These are phyloP conservation scores for Paramecium sexaurelia DNA, from an alignment of 73 alveolate species.

Conservation along the genomic window DNA sequence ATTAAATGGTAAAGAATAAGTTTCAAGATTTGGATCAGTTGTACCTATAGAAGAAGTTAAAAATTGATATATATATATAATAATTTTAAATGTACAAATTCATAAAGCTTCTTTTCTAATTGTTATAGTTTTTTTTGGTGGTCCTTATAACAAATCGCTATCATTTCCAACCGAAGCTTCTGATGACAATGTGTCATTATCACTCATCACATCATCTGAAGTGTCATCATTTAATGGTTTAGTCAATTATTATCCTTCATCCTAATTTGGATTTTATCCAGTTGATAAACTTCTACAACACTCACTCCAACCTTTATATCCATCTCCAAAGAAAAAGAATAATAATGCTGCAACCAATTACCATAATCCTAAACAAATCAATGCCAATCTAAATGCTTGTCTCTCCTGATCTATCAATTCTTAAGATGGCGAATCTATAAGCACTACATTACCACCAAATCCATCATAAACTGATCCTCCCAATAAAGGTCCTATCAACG, in stretches of 20 bases:
- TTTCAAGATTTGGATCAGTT: conserved; percentile 16
- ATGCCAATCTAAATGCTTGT: neutral
- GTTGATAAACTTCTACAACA: neutral
- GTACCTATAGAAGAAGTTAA: neutral
- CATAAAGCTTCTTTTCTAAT: conserved; percentile 43
- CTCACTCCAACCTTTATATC: conserved; percentile 50
- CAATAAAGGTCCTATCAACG: conserved; percentile 7
- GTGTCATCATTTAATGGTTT: conserved; percentile 12
- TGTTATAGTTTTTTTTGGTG: conserved; percentile 3
- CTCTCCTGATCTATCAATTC: neutral
- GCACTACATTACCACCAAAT: conserved; percentile 49
- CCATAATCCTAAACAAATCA: conserved; percentile 32
- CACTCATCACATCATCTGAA: conserved; percentile 44
- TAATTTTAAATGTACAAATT: neutral
- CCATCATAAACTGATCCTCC: conserved; percentile 50
- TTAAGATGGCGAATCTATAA: neutral
- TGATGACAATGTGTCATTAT: neutral
- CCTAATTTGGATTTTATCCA: neutral
- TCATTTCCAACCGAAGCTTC: conserved; percentile 23
- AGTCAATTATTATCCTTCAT: neutral
- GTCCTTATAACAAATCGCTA: neutral
- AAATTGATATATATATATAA: conserved; percentile 46
- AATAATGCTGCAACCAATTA: neutral
- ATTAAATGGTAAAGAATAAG: conserved; percentile 48
- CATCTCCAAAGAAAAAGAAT: conserved; percentile 52